Conservation (phyloP, 352 stramenopile species). For the Thraustotheca clavata region DNA sequence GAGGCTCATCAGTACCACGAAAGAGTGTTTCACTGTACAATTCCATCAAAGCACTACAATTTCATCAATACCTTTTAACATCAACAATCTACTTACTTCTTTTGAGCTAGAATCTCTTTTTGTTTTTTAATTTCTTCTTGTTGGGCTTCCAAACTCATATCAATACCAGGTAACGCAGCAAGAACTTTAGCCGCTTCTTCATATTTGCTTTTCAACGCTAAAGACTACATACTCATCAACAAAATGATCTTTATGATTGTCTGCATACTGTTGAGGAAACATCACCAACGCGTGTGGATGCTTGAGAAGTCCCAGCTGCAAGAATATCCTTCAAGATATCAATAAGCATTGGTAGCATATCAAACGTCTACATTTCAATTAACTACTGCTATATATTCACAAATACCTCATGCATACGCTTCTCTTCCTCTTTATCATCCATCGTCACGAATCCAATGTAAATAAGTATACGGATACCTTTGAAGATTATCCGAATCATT, state of each 20-base stretch:
- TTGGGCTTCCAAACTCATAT: conserved; percentile 72
- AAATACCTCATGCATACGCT: conserved; percentile 1
- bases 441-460: not conserved
- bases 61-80: not conserved
- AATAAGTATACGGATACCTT: not conserved
- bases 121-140: conserved; percentile 56
- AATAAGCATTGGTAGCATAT: conserved; percentile 73
- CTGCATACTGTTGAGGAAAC: conserved; percentile 62
- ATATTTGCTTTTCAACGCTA: conserved; percentile 73
- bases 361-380: conserved; percentile 43
- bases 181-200: conserved; percentile 53
- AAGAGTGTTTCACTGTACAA: conserved; percentile 83
- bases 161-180: conserved; percentile 55
- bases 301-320: conserved; percentile 57
- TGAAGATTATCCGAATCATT: not conserved
- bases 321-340: conserved; percentile 80
- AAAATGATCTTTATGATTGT: not conserved
- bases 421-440: conserved; percentile 1
- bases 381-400: not conserved
- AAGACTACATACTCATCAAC: conserved; percentile 31
- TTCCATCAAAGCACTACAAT: conserved; percentile 59
- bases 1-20: conserved; percentile 70
- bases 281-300: conserved; percentile 69
- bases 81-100: conserved; percentile 38
- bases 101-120: conserved; percentile 64